These are phyloP conservation scores for Tylopilus balloui DNA, from an alignment of 768 basidiomycete genomes.

Conservation along the genomic window DNA sequence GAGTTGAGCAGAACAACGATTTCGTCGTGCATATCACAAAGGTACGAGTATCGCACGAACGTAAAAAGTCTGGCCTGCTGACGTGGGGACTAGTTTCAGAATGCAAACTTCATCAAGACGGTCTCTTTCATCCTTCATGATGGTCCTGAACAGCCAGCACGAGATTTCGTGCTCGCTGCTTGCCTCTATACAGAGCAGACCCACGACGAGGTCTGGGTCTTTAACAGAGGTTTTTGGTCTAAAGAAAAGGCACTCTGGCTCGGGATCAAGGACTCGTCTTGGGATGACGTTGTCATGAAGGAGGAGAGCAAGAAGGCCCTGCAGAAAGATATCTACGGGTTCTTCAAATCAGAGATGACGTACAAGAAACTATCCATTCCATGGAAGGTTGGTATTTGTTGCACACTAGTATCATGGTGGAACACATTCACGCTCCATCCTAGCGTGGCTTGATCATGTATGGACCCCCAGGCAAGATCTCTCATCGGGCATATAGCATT, in stretches of 20 bases:
- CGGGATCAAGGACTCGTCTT: conserved; percentile 59
- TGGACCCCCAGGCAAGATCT: conserved; percentile 63
- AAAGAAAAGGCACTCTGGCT: conserved; percentile 60
- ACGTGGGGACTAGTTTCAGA: conserved; percentile 28
- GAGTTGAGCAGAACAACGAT: conserved; percentile 42
- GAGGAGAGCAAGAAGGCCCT: conserved; percentile 61
- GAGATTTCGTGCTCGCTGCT: conserved; percentile 47
- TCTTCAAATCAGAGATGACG: conserved; percentile 68
- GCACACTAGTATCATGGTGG: not conserved
- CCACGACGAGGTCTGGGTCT: conserved; percentile 75
- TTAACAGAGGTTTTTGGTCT: conserved; percentile 63
- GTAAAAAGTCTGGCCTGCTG: not conserved
- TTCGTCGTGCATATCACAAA: conserved; percentile 51
- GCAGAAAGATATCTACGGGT: conserved; percentile 72
- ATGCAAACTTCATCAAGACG: conserved; percentile 18
- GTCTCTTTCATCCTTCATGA: conserved; percentile 57
- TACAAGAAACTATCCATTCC: conserved; percentile 75
- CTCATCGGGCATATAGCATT: not conserved
- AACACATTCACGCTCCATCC: not conserved
- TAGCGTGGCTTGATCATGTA: conserved; percentile 80
- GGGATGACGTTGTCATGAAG: conserved; percentile 73
- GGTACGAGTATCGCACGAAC: conserved; percentile 33
- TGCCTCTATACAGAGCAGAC: conserved; percentile 51
- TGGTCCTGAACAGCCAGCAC: conserved; percentile 48
- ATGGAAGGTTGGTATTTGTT: conserved; percentile 59